phyloP scores from a whole-genome alignment of 331 rosid genomes.

The Quercus lobata region DNA sequence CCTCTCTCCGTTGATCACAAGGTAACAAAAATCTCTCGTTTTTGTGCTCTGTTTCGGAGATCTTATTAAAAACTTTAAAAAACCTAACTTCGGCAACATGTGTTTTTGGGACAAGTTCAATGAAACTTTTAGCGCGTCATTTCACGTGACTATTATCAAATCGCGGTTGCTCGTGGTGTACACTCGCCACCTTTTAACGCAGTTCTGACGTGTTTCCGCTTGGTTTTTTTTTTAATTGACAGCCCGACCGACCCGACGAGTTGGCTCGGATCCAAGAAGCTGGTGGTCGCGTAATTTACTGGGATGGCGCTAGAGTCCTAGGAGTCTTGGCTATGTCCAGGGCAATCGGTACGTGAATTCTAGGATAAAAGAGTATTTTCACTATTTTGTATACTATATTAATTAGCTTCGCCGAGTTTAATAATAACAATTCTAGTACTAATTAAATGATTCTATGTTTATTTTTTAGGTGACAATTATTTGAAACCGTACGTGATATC shows the following conservation, averaged over 20 bases:
- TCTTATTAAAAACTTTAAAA: no score
- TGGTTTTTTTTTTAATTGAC: background rate
- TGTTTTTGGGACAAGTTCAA: background rate
- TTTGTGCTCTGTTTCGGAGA: no score
- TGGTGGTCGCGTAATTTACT: conserved; percentile 85
- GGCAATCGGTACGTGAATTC: conserved; percentile 30
- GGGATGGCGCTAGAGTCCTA: conserved; percentile 85
- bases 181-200: background rate
- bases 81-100: no score
- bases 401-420: no score
- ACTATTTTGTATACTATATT: background rate
- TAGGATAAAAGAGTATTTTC: background rate
- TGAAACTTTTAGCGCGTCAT: background rate
- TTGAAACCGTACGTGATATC: conserved; percentile 83
- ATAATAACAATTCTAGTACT: no score
- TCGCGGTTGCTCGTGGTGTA: background rate
- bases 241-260: conserved; percentile 96
- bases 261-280: conserved; percentile 62
- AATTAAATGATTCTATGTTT: background rate
- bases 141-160: background rate
- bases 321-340: conserved; percentile 91
- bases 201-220: no score
- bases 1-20: conserved; percentile 91
- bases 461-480: conserved; percentile 52
- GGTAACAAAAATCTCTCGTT: conserved; percentile 22